These are phyloP conservation scores for Penicillium sp. DNA, from an alignment of 2,329 filamentous ascomycete species.

Conservation along the genomic window DNA sequence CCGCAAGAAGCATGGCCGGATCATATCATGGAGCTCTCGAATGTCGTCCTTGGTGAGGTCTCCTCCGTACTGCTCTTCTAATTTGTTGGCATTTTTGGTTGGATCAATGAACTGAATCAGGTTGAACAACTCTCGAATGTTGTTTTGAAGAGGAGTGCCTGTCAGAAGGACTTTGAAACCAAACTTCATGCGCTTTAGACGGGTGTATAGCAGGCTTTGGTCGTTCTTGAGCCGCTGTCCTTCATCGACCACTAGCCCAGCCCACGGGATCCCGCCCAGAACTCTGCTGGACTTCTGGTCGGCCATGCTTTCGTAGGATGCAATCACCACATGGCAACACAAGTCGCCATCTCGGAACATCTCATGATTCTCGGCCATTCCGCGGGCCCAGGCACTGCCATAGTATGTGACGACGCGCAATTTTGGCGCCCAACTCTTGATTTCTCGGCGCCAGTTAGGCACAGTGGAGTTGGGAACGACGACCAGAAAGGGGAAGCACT, in stretches of 20 bases:
- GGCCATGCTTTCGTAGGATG: slow-evolving; percentile 87
- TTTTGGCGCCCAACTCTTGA: slow-evolving; percentile 87
- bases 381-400: slow-evolving; percentile 72
- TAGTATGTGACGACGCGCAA: slow-evolving; percentile 92
- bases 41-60: slow-evolving; percentile 84
- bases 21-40: slow-evolving; percentile 76
- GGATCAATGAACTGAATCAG: slow-evolving; percentile 91
- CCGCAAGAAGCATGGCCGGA: slow-evolving; percentile 70
- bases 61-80: slow-evolving; percentile 73
- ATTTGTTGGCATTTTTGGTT: slow-evolving; percentile 65
- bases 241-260: slow-evolving; percentile 88
- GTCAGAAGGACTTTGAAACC: slow-evolving; percentile 86
- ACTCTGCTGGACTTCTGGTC: slow-evolving; percentile 65
- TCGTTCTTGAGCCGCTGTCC: slow-evolving; percentile 96
- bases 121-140: slow-evolving; percentile 92
- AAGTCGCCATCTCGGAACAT: slow-evolving; percentile 75
- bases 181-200: slow-evolving; percentile 71
- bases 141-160: slow-evolving; percentile 79
- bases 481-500: slow-evolving; percentile 88
- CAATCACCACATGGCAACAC: slow-evolving; percentile 87
- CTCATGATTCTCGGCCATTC: slow-evolving; percentile 79
- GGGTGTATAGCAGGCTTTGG: slow-evolving; percentile 75
- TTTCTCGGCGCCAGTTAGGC: slow-evolving; percentile 95
- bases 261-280: slow-evolving; percentile 76
- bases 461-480: slow-evolving; percentile 95